Conservation (phyloP, 2,329 filamentous ascomycete genomes). For the Fusarium continuum region DNA sequence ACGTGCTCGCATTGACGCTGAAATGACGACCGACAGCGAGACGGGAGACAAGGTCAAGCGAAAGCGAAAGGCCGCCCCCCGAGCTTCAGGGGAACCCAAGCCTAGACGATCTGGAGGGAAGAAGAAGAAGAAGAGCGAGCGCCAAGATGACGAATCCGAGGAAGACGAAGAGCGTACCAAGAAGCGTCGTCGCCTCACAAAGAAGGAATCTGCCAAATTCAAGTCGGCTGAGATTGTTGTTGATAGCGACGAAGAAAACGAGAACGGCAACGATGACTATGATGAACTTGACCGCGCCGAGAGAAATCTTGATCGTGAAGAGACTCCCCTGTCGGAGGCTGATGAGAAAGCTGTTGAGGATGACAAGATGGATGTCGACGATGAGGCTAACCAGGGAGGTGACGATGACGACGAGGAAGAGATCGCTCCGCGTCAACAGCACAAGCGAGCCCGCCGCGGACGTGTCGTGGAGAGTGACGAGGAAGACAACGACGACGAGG, state of each 20-base stretch:
- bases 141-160: conserved; percentile 56
- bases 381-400: conserved; percentile 46
- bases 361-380: conserved; percentile 64
- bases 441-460: conserved; percentile 60
- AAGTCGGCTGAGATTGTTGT: conserved; percentile 88
- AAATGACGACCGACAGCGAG: conserved; percentile 83
- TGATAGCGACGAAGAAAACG: conserved; percentile 71
- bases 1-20: conserved; percentile 64
- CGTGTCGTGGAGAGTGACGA: conserved; percentile 66
- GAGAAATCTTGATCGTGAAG: conserved; percentile 51
- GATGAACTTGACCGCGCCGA: conserved; percentile 59
- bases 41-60: conserved; percentile 83
- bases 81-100: conserved; percentile 53
- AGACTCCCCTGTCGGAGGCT: conserved; percentile 49
- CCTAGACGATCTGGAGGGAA: conserved; percentile 61
- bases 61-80: conserved; percentile 68
- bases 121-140: conserved; percentile 52
- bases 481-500: conserved; percentile 51
- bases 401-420: conserved; percentile 63
- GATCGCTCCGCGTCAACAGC: conserved; percentile 52
- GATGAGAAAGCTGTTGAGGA: conserved; percentile 50
- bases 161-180: conserved; percentile 61
- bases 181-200: conserved; percentile 68
- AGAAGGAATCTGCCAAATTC: conserved; percentile 69
- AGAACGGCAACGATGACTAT: conserved; percentile 52